A percentile compares a stretch with the other conserved stretches of the same genome.
Conservation (phyloP, 2,329 filamentous ascomycete species). For the Sporothrix humicola region DNA sequence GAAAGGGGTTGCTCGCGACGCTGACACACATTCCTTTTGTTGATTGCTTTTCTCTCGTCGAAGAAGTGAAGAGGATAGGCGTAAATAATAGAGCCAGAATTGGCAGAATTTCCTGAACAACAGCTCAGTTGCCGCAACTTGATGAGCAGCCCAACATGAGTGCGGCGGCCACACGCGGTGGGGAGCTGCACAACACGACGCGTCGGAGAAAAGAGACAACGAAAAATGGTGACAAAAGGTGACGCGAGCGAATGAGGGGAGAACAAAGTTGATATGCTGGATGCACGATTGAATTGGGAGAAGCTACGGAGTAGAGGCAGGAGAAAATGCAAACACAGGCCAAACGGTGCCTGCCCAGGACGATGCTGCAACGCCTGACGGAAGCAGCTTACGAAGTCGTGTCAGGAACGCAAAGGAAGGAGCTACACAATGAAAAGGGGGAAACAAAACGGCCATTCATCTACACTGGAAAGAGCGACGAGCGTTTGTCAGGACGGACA, state of each 20-base stretch:
- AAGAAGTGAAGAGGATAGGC: background rate
- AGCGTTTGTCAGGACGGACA: background rate
- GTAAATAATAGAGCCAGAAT: background rate
- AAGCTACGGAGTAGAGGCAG: background rate
- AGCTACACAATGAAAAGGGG: background rate
- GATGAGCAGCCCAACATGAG: background rate
- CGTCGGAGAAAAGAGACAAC: background rate
- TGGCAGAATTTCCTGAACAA: no score
- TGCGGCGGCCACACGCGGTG: background rate
- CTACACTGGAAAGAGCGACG: background rate
- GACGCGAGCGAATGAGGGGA: background rate
- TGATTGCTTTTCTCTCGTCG: background rate
- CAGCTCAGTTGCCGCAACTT: background rate
- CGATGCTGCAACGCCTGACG: conserved; percentile 1
- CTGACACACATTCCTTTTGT: conserved; percentile 15
- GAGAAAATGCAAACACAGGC: conserved; percentile 1
- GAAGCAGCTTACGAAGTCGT: background rate
- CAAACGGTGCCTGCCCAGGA: background rate
- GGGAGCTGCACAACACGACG: conserved; percentile 21
- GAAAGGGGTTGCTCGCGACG: conserved; percentile 18
- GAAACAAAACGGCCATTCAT: background rate
- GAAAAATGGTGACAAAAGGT: background rate
- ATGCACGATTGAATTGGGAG: background rate
- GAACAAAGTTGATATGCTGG: background rate
- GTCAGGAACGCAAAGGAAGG: background rate